Percentiles rank a stretch among this genome's conserved stretches.
These are phyloP conservation scores for Teunomyces tritomae DNA, from an alignment of 805 yeast genomes.

Conservation along the genomic window DNA sequence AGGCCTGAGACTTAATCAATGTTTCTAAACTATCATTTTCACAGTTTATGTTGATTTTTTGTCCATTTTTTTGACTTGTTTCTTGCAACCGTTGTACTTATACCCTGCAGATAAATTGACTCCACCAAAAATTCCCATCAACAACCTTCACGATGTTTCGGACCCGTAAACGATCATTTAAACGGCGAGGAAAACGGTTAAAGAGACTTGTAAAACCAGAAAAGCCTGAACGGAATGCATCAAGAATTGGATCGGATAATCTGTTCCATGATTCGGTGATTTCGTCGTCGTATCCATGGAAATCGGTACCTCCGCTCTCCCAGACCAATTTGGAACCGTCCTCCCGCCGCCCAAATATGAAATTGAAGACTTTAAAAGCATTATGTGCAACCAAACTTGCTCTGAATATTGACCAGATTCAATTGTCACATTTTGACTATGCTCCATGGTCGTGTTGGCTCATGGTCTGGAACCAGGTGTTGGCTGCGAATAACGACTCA, in stretches of 20 bases:
- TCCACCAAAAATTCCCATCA: background rate
- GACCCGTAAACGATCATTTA: background rate
- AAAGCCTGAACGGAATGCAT: background rate
- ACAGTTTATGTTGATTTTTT: background rate
- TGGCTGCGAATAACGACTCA: constrained; percentile 26
- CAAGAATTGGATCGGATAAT: constrained; percentile 6
- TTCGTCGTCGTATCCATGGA: constrained; percentile 13
- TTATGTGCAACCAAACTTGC: constrained; percentile 32
- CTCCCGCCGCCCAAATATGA: constrained; percentile 8
- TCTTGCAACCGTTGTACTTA: background rate
- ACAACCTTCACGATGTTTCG: constrained; percentile 1
- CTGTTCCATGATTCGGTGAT: constrained; percentile 6
- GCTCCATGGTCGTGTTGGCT: constrained; percentile 30
- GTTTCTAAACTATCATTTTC: background rate
- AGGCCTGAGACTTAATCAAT: too few relatives aligned
- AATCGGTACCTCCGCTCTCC: constrained; percentile 13
- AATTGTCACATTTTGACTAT: constrained; percentile 15
- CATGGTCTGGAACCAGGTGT: constrained; percentile 31
- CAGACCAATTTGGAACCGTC: constrained; percentile 9
- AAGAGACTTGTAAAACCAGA: background rate
- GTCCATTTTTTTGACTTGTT: background rate
- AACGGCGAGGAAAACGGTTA: background rate
- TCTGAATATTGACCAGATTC: constrained; percentile 21
- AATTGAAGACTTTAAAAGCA: constrained; percentile 12
- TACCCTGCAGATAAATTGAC: background rate